Evolutionary conservation across 768 basidiomycete species (phyloP), one percentile per base, ranked within the genome.

Genomic region (Mrakia blollopis): DNA sequence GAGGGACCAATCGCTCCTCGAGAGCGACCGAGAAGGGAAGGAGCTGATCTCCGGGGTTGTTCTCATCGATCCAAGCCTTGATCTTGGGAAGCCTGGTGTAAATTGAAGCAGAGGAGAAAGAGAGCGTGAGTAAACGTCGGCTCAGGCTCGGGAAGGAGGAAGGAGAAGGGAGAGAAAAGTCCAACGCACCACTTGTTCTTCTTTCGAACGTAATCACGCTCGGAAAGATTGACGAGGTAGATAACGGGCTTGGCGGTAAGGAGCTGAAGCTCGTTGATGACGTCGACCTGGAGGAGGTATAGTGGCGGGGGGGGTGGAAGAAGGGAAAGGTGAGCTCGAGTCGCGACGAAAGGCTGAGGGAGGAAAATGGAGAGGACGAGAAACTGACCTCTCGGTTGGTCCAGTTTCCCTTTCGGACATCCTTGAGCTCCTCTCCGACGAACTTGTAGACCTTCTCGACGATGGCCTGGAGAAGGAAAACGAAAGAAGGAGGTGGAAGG

Each of bases 1-100:
- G 91, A 11, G 87, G 83, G 18, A 88, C 89, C 13, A 99, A 86
- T 57, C 95, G 90, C 84, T 99, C 94, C 83, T 99, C 97, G 63
- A 98, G 86, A 8, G 95, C 89, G 73, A 99, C 97, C 39, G 93
- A 95, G 87, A 98, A 98, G 18, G 97, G 97, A 80, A 99, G 96
- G 79, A 99, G 88, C 25, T 89, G 89, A 81, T 99, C 97, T 72
- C 97, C 97, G 2, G 96, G 90, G 86, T 97, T 98, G 86, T 98
- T 88, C 82, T 89, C 88, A 85, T 98, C 95, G 81, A 99, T 96
- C 97, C 97, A 99, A 39, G 85, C 91, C 83, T 98, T 98, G 87
- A 98, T 98, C 86, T 96, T 97, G 28, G 94, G 88, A 44, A 98
- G 85, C 92, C 91, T 92, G 75, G 10, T 28, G n/a, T n/a, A 28